Percentiles rank a stretch among this genome's conserved stretches.
Evolutionary conservation across 1,284 basidiomycete species (phyloP).

Genomic region (Cryptococcus wingfieldii): DNA sequence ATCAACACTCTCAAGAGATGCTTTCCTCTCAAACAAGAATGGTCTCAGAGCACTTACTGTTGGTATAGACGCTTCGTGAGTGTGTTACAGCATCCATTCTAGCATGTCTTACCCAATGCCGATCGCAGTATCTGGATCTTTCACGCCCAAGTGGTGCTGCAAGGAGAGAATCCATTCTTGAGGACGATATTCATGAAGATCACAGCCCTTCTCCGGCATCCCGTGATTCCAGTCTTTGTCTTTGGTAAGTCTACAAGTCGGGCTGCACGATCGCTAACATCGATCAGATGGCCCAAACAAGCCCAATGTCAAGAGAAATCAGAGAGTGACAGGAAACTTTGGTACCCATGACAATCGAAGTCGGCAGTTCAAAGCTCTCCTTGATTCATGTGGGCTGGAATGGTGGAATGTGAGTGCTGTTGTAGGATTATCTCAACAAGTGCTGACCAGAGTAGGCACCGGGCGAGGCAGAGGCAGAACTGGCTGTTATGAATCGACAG

Average conservation of each 20-base stretch:
- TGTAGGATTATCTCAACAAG: background rate
- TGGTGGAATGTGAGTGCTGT: conserved; percentile 63
- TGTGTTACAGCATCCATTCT: background rate
- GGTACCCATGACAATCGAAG: conserved; percentile 61
- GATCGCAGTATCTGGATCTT: conserved; percentile 51
- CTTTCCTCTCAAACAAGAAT: conserved; percentile 38
- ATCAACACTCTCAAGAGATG: conserved; percentile 35
- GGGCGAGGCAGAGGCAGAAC: conserved; percentile 93
- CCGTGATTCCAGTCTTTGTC: conserved; percentile 83
- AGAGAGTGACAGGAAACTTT: conserved; percentile 51
- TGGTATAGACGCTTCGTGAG: conserved; percentile 50
- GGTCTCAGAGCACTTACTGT: conserved; percentile 44
- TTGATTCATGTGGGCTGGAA: conserved; percentile 83
- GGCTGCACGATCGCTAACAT: background rate
- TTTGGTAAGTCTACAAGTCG: conserved; percentile 56
- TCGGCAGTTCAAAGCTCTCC: conserved; percentile 69
- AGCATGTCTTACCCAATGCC: background rate
- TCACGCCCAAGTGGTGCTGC: conserved; percentile 46
- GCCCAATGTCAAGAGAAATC: conserved; percentile 72
- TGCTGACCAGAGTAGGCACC: conserved; percentile 59
- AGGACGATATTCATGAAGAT: conserved; percentile 55
- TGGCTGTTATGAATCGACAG: conserved; percentile 76
- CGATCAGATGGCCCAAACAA: conserved; percentile 67
- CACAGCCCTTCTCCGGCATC: conserved; percentile 66
- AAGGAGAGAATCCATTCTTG: conserved; percentile 52